Evolutionary conservation across 1,284 basidiomycete genomes (phyloP).

Genomic region (Sanghuangporus baumii): DNA sequence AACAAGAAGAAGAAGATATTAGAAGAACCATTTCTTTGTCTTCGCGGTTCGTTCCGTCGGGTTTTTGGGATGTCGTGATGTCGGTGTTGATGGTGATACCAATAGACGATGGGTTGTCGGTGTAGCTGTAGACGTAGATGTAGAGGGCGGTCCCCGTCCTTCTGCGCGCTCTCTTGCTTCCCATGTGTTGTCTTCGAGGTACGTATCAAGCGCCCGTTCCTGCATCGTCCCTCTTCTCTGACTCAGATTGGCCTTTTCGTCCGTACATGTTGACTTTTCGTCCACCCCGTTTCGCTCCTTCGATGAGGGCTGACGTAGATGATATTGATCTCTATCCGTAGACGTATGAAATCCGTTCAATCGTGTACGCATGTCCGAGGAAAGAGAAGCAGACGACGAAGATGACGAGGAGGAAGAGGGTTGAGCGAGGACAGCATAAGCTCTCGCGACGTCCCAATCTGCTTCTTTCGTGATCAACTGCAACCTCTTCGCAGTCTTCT

Average conservation of each 20-base stretch:
- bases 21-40: too few species aligned
- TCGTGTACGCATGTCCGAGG: not conserved
- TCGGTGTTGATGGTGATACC: too few species aligned
- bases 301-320: not conserved
- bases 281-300: conserved; percentile 12
- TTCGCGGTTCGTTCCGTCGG: too few species aligned
- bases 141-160: not conserved
- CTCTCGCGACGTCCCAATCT: conserved; percentile 54
- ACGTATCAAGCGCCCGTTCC: conserved; percentile 45
- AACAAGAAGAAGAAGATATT: too few species aligned
- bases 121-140: not conserved
- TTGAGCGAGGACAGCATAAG: conserved; percentile 56
- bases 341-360: too few species aligned
- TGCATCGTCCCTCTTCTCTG: conserved; percentile 32
- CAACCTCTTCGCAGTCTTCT: conserved; percentile 53
- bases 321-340: conserved; percentile 19
- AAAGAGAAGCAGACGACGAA: conserved; percentile 3
- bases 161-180: conserved; percentile 29
- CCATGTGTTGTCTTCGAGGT: conserved; percentile 66
- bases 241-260: conserved; percentile 13
- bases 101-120: too few species aligned
- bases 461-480: conserved; percentile 63
- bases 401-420: conserved; percentile 21
- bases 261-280: conserved; percentile 17
- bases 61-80: too few species aligned